Percentiles rank a stretch among this genome's conserved stretches.
Conservation (phyloP, 225 moss, liverwort and hornwort species). For the Antitrichia curtipendula region DNA sequence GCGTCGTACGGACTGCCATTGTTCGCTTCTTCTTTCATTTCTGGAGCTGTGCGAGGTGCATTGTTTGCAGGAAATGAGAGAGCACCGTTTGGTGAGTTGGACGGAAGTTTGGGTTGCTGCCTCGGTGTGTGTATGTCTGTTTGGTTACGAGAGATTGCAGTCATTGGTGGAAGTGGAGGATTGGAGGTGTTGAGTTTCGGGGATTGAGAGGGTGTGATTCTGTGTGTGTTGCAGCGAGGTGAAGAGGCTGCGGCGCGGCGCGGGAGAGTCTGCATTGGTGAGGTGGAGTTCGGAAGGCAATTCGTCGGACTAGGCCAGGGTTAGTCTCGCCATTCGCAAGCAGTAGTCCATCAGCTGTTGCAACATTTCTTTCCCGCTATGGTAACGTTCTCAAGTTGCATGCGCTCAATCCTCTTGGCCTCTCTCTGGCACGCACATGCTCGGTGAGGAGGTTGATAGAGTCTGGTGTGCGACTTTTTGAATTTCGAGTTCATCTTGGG, state of each 20-base stretch:
- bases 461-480: not conserved
- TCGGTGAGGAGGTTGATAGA: not conserved
- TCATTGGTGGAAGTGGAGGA: not conserved
- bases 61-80: not conserved
- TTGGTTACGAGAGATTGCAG: not conserved
- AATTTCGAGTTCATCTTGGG: not conserved
- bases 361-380: not conserved
- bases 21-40: not conserved
- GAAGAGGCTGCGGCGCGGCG: not conserved
- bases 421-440: not conserved
- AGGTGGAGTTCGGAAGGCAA: not conserved
- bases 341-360: not conserved
- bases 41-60: not conserved
- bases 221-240: not conserved
- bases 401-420: not conserved
- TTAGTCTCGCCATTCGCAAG: not conserved
- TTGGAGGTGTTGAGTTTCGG: not conserved
- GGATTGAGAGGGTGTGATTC: not conserved
- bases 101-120: not conserved
- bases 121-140: not conserved
- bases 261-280: constrained; percentile 4
- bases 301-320: not conserved
- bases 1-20: not conserved
- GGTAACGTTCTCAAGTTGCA: constrained; percentile 7
- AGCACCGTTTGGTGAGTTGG: not conserved